Evolutionary conservation across 805 yeast species (phyloP).

Genomic region (Monosporozyma solicola): DNA sequence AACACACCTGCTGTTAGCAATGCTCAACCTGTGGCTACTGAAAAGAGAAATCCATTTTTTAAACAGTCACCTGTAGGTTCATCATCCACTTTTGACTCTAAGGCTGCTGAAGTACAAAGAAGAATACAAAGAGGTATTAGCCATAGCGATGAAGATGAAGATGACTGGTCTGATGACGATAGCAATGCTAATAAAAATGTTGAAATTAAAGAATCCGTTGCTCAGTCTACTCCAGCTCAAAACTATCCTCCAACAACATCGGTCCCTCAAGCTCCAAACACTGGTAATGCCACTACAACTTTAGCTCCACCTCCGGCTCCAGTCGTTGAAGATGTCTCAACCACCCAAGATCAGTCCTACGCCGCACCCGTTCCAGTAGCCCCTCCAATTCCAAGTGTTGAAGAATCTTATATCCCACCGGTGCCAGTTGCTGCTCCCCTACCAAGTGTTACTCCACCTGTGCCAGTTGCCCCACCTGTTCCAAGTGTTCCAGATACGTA

Average conservation of each 20-base stretch:
- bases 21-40: background rate
- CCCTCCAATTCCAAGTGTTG: conserved; percentile 3
- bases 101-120: conserved; percentile 55
- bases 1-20: background rate
- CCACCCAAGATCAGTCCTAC: background rate
- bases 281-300: background rate
- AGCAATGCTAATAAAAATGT: background rate
- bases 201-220: conserved; percentile 15
- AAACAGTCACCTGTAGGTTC: conserved; percentile 23
- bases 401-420: conserved; percentile 8
- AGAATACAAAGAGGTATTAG: conserved; percentile 52
- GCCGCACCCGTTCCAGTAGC: conserved; percentile 14
- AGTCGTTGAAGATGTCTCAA: conserved; percentile 4
- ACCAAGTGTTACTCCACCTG: conserved; percentile 25
- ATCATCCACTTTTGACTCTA: conserved; percentile 38
- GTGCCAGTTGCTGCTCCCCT: conserved; percentile 29
- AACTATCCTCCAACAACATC: conserved; percentile 15
- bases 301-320: conserved; percentile 7
- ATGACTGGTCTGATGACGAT: conserved; percentile 32
- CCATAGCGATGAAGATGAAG: conserved; percentile 28
- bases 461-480: conserved; percentile 40
- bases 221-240: conserved; percentile 20
- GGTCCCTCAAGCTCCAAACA: background rate
- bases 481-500: conserved; percentile 33
- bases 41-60: conserved; percentile 47